A percentile compares a stretch with the other conserved stretches of the same genome.
phyloP scores from a whole-genome alignment of 495 filamentous ascomycete genomes.

The Podospora comata region DNA sequence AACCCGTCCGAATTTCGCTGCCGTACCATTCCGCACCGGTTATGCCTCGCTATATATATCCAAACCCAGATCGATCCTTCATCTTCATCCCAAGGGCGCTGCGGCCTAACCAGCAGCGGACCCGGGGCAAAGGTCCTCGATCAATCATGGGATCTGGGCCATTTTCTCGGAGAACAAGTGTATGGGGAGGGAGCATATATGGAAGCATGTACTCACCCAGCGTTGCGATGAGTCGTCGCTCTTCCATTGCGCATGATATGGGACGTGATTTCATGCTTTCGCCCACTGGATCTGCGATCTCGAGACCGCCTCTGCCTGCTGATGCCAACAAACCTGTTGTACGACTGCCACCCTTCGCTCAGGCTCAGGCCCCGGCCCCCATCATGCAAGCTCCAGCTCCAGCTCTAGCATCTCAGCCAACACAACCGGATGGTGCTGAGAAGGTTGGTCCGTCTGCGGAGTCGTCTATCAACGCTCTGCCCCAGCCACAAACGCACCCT shows the following conservation, averaged over 20 bases:
- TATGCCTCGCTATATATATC: constrained; percentile 83
- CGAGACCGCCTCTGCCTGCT: constrained; percentile 57
- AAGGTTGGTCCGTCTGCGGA: constrained; percentile 21
- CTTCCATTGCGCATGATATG: constrained; percentile 75
- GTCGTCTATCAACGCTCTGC: constrained; percentile 47
- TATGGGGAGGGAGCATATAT: constrained; percentile 67
- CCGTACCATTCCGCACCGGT: constrained; percentile 56
- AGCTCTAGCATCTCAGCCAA: constrained; percentile 1
- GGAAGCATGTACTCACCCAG: constrained; percentile 87
- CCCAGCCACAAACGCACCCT: constrained; percentile 57
- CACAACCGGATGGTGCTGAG: constrained; percentile 20
- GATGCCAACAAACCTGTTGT: constrained; percentile 75
- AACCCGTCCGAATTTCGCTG: constrained; percentile 91
- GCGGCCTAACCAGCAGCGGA: constrained; percentile 84
- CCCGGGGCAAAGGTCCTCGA: constrained; percentile 64
- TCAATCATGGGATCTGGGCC: constrained; percentile 64
- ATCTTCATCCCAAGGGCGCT: constrained; percentile 96
- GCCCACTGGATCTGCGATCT: constrained; percentile 71
- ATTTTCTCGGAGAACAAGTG: constrained; percentile 67
- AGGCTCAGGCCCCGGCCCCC: constrained; percentile 38
- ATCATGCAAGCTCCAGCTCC: constrained; percentile 21
- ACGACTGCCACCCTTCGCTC: constrained; percentile 69
- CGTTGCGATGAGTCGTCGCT: constrained; percentile 84
- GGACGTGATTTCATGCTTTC: constrained; percentile 72
- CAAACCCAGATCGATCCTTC: constrained; percentile 83